Evolutionary conservation across 176 grass and related monocot species (phyloP).

Genomic region (Luzula sylvatica): DNA sequence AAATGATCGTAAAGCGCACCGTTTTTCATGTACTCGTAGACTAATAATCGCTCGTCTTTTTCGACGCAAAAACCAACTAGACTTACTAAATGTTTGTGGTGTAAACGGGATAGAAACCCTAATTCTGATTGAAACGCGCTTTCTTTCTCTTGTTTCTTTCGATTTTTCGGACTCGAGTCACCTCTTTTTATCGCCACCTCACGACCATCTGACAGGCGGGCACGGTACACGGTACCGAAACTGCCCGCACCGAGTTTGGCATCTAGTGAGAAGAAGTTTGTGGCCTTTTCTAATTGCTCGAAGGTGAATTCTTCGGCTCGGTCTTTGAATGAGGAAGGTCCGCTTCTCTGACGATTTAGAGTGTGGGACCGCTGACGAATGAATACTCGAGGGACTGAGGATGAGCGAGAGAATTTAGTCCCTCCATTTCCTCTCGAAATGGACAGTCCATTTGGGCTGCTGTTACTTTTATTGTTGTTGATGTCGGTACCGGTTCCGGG

Average conservation of each 20-base stretch:
- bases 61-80: conserved; percentile 83
- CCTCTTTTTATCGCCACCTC: conserved; percentile 95
- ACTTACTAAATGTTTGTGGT: conserved; percentile 93
- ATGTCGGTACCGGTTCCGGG: background rate
- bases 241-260: conserved; percentile 69
- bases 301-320: conserved; percentile 49
- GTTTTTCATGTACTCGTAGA: conserved; percentile 98
- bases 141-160: conserved; percentile 77
- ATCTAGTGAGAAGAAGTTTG: conserved; percentile 45
- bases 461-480: background rate
- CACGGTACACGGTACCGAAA: conserved; percentile 78
- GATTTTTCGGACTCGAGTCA: conserved; percentile 31
- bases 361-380: conserved; percentile 62
- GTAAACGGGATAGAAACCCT: conserved; percentile 68
- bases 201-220: conserved; percentile 61
- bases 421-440: background rate
- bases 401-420: background rate
- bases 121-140: conserved; percentile 92
- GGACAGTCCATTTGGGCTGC: background rate
- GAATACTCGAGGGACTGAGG: conserved; percentile 41
- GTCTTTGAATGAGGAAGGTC: conserved; percentile 90
- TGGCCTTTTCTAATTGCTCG: conserved; percentile 48
- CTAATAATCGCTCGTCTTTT: conserved; percentile 64
- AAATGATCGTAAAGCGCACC: conserved; percentile 88
- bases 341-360: conserved; percentile 85